Evolutionary conservation across 192 early-diverging fungal genomes (phyloP), one percentile per base, ranked within the genome.

Genomic region (Backusella tuberculispora): DNA sequence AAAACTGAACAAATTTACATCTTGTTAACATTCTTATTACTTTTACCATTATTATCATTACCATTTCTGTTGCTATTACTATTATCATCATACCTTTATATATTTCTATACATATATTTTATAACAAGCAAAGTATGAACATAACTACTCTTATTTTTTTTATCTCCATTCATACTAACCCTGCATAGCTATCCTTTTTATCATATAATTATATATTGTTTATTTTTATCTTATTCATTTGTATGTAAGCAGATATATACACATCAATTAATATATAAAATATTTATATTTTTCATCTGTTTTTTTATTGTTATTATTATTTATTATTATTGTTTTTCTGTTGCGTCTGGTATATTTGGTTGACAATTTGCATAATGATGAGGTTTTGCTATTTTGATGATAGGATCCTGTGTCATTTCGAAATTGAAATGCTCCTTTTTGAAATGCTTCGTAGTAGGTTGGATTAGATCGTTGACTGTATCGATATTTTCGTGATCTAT

Each of bases 351-450:
- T 38, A 42, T 12, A 67, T 41, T 67, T 41, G n/a, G 10, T 60
- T 60, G 4, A 60, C 12, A 24, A 13, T 60, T 60, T 7, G 53
- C 0, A 9, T 26, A 60, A 26, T 12, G 53, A 60, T 60, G 53
- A 60, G 53, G 53, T 26, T 60, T 60, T 60, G 53, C 53, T 26
- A 60, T 60, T 13, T 60, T 60, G 53, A 60, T 60, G 7, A 60
- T 26, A 14, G 53, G 53, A 60, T 60, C 53, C 2, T 19, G 53
- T 13, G 53, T 60, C 8, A 10, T 40, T 10, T 38, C 37, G 40
- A 67, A 19, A 67, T 38, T n/a, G 38, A 38, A 42, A 38, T 67
- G 40, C 40, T 13, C n/a, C 19, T 40, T 66, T 66, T 66, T 66
- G 37, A 40, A 38, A 38, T 40, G 66, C 6, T 67, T 67, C 40